Evolutionary conservation across 495 filamentous ascomycete species (phyloP), one percentile per base, ranked within the genome.

Genomic region (Trypethelium eluteriae): DNA sequence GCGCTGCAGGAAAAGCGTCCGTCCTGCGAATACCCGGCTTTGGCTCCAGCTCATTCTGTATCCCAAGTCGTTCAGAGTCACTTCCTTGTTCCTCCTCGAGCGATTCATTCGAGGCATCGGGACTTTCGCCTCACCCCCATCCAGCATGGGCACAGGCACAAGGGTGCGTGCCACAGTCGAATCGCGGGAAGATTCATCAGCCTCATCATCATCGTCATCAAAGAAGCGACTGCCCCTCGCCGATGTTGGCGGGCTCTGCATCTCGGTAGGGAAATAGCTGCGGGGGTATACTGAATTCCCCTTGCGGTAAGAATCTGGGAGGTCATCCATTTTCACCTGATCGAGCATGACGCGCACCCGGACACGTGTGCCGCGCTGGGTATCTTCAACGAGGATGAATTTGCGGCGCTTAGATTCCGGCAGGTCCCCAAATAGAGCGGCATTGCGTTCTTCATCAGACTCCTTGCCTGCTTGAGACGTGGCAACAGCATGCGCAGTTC

Each of bases 1-100:
- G 81, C 89, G 86, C 77, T 98, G 94, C 75, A 98, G 78, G 74
- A 98, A 98, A 68, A 96, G 80, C 61, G 86, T 90, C 71, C 91
- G 82, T 3, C 86, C 88, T 16, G 90, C 84, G 78, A 97, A 97
- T 1, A 91, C 87, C 56, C 93, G 82, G 74, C 91, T 92, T 77
- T 96, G 93, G 62, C 89, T 85, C 94, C 94, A 98, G 53, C 89
- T 90, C 87, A 98, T 95, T 16, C 93, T 84, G 72, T 95, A 97
- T 0, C 92, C 94, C 61, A 98, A 75, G 73, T 98, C 92, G 72
- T 98, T 98, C 69, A 98, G 74, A 62, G 89, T 79, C 3, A 92
- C 84, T 74, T 98, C 93, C 77, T 91, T 93, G 50, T 80, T 84
- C 62, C 89, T 84, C 63, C 84, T 83, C 50, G 80, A 78, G 64